Conservation (phyloP, 2,329 filamentous ascomycete genomes). For the Penicillium sp. region DNA sequence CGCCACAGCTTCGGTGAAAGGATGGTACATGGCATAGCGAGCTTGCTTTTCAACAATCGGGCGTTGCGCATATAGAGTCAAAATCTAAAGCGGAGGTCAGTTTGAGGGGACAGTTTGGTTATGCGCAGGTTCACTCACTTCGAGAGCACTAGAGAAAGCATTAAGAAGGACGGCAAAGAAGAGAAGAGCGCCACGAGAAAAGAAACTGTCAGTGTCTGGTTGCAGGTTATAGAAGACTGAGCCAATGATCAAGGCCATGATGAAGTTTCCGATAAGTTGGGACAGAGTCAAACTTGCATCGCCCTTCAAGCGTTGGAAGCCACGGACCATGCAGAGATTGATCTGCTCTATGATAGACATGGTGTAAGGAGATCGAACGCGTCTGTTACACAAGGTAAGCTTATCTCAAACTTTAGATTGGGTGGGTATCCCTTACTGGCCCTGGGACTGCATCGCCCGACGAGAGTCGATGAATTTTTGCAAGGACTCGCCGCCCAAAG, state of each 20-base stretch:
- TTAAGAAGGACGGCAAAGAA: constrained; percentile 88
- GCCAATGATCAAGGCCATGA: constrained; percentile 70
- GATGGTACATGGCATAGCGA: constrained; percentile 26
- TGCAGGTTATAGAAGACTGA: constrained; percentile 75
- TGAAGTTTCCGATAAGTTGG: constrained; percentile 60
- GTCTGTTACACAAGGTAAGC: constrained; percentile 24
- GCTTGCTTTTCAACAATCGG: constrained; percentile 23
- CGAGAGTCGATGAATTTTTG: constrained; percentile 39
- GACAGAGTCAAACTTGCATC: constrained; percentile 70
- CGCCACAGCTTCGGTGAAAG: constrained; percentile 15
- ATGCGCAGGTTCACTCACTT: constrained; percentile 42
- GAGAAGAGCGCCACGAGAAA: constrained; percentile 68
- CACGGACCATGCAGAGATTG: constrained; percentile 71
- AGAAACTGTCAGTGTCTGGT: constrained; percentile 64
- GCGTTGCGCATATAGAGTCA: constrained; percentile 22
- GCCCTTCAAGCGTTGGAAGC: constrained; percentile 67
- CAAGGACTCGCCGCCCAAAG: constrained; percentile 40
- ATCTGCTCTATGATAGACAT: constrained; percentile 72
- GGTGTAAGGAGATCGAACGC: constrained; percentile 72
- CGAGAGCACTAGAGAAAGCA: constrained; percentile 71
- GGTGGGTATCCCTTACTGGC: constrained; percentile 19
- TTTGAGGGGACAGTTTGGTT: not conserved
- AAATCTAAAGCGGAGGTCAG: constrained; percentile 10
- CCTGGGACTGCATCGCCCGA: constrained; percentile 41
- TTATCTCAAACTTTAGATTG: not conserved